phyloP scores from a whole-genome alignment of 495 filamentous ascomycete species.

The Aspergillus bertholletiae region DNA sequence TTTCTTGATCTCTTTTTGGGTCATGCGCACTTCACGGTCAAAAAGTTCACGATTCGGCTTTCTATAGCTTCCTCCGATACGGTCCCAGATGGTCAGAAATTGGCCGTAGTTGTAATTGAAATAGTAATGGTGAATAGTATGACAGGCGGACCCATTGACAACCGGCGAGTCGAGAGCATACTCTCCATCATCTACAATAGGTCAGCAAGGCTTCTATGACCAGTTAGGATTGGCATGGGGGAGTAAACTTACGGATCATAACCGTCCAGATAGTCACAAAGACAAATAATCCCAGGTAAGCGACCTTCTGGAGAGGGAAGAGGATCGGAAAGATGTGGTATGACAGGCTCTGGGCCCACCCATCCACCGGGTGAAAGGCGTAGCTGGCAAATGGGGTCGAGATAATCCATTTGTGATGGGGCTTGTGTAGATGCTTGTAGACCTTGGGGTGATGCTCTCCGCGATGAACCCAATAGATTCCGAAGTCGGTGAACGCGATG shows the following conservation, averaged over 20 bases:
- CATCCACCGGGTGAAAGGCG: slow-evolving; percentile 93
- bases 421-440: slow-evolving; percentile 89
- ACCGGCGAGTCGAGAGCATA: slow-evolving; percentile 76
- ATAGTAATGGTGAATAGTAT: slow-evolving; percentile 90
- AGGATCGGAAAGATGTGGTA: slow-evolving; percentile 91
- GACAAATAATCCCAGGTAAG: slow-evolving; percentile 76
- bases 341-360: slow-evolving; percentile 83
- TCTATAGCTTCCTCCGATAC: slow-evolving; percentile 79
- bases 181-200: slow-evolving; percentile 72
- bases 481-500: slow-evolving; percentile 83
- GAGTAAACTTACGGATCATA: slow-evolving; percentile 60
- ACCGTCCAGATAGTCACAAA: slow-evolving; percentile 97
- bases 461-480: slow-evolving; percentile 92
- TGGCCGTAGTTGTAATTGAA: slow-evolving; percentile 99
- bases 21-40: slow-evolving; percentile 73
- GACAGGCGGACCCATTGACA: slow-evolving; percentile 92
- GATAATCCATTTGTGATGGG: slow-evolving; percentile 98
- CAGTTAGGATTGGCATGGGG: too few species aligned
- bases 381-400: slow-evolving; percentile 87
- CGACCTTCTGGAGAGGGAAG: slow-evolving; percentile 87
- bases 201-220: neutral
- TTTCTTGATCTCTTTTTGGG: slow-evolving; percentile 63
- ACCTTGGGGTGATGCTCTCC: slow-evolving; percentile 73
- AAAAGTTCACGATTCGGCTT: slow-evolving; percentile 78
- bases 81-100: slow-evolving; percentile 91